phyloP scores from a whole-genome alignment of 2,329 filamentous ascomycete genomes.

The Lachnellula hyalina region DNA sequence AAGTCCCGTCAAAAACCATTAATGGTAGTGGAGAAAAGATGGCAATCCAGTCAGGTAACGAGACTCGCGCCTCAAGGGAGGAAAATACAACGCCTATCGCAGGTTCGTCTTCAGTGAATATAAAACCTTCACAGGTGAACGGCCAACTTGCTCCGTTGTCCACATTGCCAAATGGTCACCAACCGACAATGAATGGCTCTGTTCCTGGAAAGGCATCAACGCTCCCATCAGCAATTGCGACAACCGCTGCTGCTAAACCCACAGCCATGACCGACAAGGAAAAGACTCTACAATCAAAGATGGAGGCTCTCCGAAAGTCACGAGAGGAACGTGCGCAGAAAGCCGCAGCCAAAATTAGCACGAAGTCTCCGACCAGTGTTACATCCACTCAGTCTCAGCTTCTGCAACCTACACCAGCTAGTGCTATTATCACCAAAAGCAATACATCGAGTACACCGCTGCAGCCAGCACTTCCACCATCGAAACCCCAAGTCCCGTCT shows the following conservation, averaged over 20 bases:
- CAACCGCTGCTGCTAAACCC: constrained; percentile 14
- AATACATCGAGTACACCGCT: background rate
- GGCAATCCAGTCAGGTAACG: background rate
- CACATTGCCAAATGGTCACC: constrained; percentile 49
- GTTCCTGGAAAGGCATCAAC: background rate
- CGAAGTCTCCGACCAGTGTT: constrained; percentile 8
- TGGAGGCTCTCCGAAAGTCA: constrained; percentile 66
- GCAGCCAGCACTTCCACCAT: background rate
- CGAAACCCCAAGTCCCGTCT: background rate
- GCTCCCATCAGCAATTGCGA: constrained; percentile 1
- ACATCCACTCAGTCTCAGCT: constrained; percentile 4
- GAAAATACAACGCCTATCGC: background rate
- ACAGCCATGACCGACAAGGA: constrained; percentile 61
- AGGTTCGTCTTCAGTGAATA: background rate
- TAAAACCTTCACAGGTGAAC: too few species aligned
- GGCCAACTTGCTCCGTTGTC: constrained; percentile 21
- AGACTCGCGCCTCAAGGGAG: background rate
- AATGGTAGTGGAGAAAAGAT: background rate
- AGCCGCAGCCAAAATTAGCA: constrained; percentile 30
- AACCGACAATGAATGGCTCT: constrained; percentile 27
- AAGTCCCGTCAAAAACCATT: constrained; percentile 21
- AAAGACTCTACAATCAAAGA: constrained; percentile 66
- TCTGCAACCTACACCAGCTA: constrained; percentile 2
- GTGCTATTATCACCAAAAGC: background rate
- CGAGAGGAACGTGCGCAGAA: constrained; percentile 40